Conservation (phyloP, 1,139 yeast species). For the Citeromyces siamensis region DNA sequence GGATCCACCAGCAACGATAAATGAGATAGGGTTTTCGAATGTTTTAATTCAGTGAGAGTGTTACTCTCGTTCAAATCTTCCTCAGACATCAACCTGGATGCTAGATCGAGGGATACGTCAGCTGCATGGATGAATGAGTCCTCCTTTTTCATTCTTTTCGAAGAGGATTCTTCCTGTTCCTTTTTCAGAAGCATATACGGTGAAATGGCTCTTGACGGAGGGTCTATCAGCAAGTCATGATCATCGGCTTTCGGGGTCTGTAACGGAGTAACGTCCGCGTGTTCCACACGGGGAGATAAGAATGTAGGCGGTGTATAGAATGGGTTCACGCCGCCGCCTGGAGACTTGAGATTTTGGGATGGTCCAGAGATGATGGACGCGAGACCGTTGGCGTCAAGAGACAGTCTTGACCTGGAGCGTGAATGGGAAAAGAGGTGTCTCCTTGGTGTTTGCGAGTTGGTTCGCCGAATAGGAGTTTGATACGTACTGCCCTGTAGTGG, state of each 20-base stretch:
- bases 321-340: slow-evolving; percentile 24
- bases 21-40: neutral
- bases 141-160: slow-evolving; percentile 8
- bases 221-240: neutral
- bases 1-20: slow-evolving; percentile 7
- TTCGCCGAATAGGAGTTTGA: slow-evolving; percentile 15
- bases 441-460: slow-evolving; percentile 16
- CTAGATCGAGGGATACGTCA: slow-evolving; percentile 20
- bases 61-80: slow-evolving; percentile 1
- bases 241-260: slow-evolving; percentile 1
- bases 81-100: slow-evolving; percentile 13
- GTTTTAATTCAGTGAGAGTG: neutral
- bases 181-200: slow-evolving; percentile 4
- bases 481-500: slow-evolving; percentile 16
- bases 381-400: slow-evolving; percentile 22
- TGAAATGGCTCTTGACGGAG: slow-evolving; percentile 1
- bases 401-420: slow-evolving; percentile 28
- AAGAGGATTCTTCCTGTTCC: slow-evolving; percentile 2
- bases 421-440: slow-evolving; percentile 22
- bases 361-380: slow-evolving; percentile 12
- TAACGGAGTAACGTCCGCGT: slow-evolving; percentile 5
- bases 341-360: slow-evolving; percentile 6
- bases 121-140: slow-evolving; percentile 17
- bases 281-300: slow-evolving; percentile 24
- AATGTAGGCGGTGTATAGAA: slow-evolving; percentile 32